Conservation (phyloP, 202 grass and related monocot species). For the Carex sylvatica region DNA sequence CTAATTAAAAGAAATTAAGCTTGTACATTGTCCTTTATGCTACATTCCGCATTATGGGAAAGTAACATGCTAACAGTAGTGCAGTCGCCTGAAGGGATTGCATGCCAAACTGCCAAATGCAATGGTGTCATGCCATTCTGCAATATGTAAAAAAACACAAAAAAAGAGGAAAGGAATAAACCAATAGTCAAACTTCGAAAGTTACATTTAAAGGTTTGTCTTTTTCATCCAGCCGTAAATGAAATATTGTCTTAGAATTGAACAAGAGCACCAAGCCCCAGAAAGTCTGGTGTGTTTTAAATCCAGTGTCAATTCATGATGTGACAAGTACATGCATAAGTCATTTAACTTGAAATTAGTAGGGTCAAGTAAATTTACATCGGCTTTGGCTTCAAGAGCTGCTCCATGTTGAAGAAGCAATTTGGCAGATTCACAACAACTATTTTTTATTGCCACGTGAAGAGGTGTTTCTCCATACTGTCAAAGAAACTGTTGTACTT, state of each 20-base stretch:
- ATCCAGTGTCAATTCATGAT: neutral
- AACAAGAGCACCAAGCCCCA: neutral
- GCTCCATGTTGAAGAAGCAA: conserved; percentile 78
- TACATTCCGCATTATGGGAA: conserved; percentile 71
- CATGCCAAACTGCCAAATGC: conserved; percentile 96
- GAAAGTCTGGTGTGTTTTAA: neutral
- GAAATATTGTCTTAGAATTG: neutral
- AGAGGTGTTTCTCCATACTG: conserved; percentile 98
- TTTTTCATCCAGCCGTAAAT: neutral
- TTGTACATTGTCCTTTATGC: conserved; percentile 81
- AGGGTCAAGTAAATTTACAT: conserved; percentile 39
- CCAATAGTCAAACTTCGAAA: neutral
- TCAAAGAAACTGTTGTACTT: conserved; percentile 27
- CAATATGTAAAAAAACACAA: conserved; percentile 28
- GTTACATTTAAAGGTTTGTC: neutral
- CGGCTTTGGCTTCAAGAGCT: conserved; percentile 67
- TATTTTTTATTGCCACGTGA: conserved; percentile 93
- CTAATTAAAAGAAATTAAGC: conserved; percentile 35
- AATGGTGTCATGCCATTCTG: conserved; percentile 98
- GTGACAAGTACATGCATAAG: neutral
- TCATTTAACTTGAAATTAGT: neutral
- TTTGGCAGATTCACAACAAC: conserved; percentile 60
- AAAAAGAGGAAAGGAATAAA: conserved; percentile 1
- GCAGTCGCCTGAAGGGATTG: conserved; percentile 62
- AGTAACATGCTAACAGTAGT: conserved; percentile 61